Evolutionary conservation across 257 asterid species (phyloP), one percentile per base, ranked within the genome.

Genomic region (Penstemon newberryi): DNA sequence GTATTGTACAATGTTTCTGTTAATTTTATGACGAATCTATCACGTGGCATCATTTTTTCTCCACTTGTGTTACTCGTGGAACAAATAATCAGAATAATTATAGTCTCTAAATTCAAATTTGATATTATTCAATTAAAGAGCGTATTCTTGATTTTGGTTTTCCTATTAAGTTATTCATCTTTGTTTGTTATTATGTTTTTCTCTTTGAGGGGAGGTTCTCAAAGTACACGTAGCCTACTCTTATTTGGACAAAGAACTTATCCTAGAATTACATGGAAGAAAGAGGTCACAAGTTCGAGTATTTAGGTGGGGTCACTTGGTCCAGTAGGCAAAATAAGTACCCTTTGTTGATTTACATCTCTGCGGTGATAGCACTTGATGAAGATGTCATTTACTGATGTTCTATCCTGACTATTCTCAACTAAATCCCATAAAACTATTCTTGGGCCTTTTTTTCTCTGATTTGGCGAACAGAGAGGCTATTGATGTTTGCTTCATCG

Each of bases 11-110:
- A 69, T 68, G 55, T 45, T 36, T 46, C 15, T 7, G 4, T 45
- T 9, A 4, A 19, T 61, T 43, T 58, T 18, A 45, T 68, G 57
- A 15, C 0, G 45, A 60, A 43, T 38, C 51, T 43, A n/a, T 2
- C 37, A 7, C 12, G 52, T 69, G 39, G 58, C 72, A 41, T 43
- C 6, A 72, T 41, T 73, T 57, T 65, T 38, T 63, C 11, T 55
- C 47, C 19, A 18, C 59, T 52, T 37, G 7, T 44, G 37, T 67
- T 7, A 18, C 51, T 54, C 43, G 41, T 36, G 43, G 25, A 42
- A 63, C 2, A 11, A 51, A 50, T 10, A 40, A 41, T 70, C 18
- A 37, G 5, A 54, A 42, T 45, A 1, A 8, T 39, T 47, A 39
- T 46, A 15, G 33, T 56, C 25, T 64, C 37, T 68, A 10, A 36